Evolutionary conservation across 2,329 filamentous ascomycete genomes (phyloP).

Genomic region (Epicoccum sorghinum): DNA sequence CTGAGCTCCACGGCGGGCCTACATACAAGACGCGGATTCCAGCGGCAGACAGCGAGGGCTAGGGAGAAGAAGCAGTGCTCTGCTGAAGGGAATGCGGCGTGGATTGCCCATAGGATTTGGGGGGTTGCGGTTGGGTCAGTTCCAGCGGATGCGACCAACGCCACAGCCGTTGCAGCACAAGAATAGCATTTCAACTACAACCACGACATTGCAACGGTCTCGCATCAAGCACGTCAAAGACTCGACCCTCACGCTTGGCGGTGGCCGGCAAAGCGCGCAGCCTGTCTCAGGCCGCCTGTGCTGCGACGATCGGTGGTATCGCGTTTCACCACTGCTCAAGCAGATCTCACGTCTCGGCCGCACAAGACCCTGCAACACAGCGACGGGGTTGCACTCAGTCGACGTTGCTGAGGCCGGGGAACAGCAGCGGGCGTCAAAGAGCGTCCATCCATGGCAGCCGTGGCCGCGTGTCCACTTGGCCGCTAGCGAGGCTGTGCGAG

Average conservation of each 20-base stretch:
- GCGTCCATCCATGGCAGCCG: background rate
- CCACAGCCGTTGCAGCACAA: too few relatives aligned
- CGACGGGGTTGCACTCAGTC: constrained; percentile 5
- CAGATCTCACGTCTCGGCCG: constrained; percentile 13
- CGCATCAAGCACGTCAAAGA: background rate
- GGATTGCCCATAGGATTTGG: too few relatives aligned
- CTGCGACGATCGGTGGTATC: constrained; percentile 13
- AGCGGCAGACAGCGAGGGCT: too few relatives aligned
- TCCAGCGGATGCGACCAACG: too few relatives aligned
- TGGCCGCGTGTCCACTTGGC: constrained; percentile 2
- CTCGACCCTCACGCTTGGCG: background rate
- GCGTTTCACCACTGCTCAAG: constrained; percentile 22
- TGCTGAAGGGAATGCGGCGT: too few relatives aligned
- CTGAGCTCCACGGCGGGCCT: too few relatives aligned
- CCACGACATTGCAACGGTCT: too few relatives aligned
- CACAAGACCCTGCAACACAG: constrained; percentile 1
- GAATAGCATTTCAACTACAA: too few relatives aligned
- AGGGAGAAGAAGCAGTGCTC: too few relatives aligned
- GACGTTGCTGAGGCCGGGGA: background rate
- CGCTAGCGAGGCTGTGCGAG: constrained; percentile 2
- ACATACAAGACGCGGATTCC: too few relatives aligned
- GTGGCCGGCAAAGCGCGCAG: constrained; percentile 11
- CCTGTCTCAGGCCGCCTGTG: constrained; percentile 9
- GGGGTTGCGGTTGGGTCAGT: too few relatives aligned
- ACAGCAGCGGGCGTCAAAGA: background rate